Evolutionary conservation across 768 basidiomycete species (phyloP).

Genomic region (Pleurotus eryngii): DNA sequence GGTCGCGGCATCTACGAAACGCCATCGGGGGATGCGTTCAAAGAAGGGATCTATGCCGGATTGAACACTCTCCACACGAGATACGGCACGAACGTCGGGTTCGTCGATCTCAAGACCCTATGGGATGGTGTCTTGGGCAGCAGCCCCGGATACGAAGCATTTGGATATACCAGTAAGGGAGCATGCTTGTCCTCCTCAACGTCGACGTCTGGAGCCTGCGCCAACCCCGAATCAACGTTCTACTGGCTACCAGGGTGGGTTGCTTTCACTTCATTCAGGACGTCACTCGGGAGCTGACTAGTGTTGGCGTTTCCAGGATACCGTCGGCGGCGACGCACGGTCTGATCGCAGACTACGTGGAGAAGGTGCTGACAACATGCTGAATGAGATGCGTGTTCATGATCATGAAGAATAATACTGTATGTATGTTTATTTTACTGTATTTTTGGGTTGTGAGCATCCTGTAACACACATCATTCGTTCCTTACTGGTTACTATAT

Average conservation of each 20-base stretch:
- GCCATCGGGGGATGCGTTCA: slow-evolving; percentile 40
- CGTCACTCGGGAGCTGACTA: not conserved
- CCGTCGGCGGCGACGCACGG: slow-evolving; percentile 34
- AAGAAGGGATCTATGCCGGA: slow-evolving; percentile 38
- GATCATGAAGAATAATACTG: not conserved
- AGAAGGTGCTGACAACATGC: slow-evolving; percentile 29
- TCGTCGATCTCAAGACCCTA: slow-evolving; percentile 41
- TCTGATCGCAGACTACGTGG: slow-evolving; percentile 41
- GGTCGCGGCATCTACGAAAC: slow-evolving; percentile 38
- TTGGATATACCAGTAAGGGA: slow-evolving; percentile 42
- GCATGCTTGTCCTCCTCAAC: slow-evolving; percentile 13
- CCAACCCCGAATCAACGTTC: slow-evolving; percentile 34
- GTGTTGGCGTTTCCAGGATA: slow-evolving; percentile 21
- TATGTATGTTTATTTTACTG: slow-evolving; percentile 1
- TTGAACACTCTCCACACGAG: slow-evolving; percentile 29
- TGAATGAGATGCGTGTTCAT: not conserved
- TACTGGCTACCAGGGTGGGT: slow-evolving; percentile 39
- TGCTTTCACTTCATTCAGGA: not conserved
- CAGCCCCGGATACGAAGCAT: slow-evolving; percentile 43
- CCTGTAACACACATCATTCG: slow-evolving; percentile 2
- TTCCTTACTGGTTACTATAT: slow-evolving; percentile 3
- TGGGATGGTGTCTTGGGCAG: slow-evolving; percentile 43
- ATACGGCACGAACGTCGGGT: slow-evolving; percentile 37
- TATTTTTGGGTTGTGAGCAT: slow-evolving; percentile 5
- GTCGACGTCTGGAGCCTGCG: slow-evolving; percentile 14